Conservation (phyloP, 2,329 filamentous ascomycete genomes). For the Fonsecaea pedrosoi region DNA sequence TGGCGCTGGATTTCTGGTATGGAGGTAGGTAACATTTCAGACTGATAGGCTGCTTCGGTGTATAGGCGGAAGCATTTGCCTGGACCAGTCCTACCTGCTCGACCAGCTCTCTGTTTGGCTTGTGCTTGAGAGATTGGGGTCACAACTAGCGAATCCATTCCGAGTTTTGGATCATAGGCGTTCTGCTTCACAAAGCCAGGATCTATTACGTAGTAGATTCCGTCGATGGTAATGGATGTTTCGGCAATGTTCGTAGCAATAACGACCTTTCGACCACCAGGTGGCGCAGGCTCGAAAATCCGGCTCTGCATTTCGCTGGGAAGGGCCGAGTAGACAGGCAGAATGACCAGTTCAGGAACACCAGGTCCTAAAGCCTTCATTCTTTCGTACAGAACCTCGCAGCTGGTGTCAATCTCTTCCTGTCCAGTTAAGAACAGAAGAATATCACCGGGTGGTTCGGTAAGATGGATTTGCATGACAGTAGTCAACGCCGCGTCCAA, state of each 20-base stretch:
- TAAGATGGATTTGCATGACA: constrained; percentile 97
- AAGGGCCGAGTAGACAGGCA: constrained; percentile 94
- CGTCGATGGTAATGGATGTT: constrained; percentile 96
- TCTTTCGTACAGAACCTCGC: constrained; percentile 88
- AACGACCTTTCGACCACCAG: constrained; percentile 87
- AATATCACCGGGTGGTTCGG: constrained; percentile 90
- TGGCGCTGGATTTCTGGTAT: constrained; percentile 97
- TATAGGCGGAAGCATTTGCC: constrained; percentile 96
- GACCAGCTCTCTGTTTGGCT: constrained; percentile 89
- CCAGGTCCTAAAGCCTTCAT: constrained; percentile 94
- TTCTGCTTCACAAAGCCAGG: constrained; percentile 98
- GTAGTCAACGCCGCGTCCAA: constrained; percentile 92
- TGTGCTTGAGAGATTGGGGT: constrained; percentile 97
- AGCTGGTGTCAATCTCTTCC: constrained; percentile 95
- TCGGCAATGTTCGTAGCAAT: constrained; percentile 99
- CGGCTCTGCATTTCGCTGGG: constrained; percentile 91
- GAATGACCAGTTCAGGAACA: constrained; percentile 88
- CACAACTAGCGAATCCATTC: constrained; percentile 95
- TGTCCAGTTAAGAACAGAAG: constrained; percentile 96
- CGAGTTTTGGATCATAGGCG: constrained; percentile 93
- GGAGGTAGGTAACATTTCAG: constrained; percentile 94
- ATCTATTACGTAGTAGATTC: constrained; percentile 96
- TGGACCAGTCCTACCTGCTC: constrained; percentile 91
- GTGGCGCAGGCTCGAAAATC: constrained; percentile 92
- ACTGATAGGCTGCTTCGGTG: constrained; percentile 92